Evolutionary conservation across 2,329 filamentous ascomycete species (phyloP).

Genomic region (Trichoderma atroviride): DNA sequence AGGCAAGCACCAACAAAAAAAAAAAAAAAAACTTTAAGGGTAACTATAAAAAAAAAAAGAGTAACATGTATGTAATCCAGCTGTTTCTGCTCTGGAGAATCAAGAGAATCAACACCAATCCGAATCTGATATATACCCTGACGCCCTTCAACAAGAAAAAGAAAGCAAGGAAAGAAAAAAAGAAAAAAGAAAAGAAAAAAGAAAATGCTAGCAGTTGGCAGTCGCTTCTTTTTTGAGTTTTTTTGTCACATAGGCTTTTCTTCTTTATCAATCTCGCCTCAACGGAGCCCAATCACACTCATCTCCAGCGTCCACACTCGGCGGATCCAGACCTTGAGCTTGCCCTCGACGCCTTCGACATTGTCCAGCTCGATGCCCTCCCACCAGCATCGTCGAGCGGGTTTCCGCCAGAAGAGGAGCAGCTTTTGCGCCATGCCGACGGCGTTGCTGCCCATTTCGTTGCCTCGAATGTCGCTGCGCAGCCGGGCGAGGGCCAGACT

Average conservation of each 20-base stretch:
- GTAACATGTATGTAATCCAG: constrained; percentile 19
- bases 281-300: constrained; percentile 86
- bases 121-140: constrained; percentile 27
- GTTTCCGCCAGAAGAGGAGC: constrained; percentile 96
- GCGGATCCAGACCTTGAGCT: constrained; percentile 96
- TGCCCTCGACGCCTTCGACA: constrained; percentile 87
- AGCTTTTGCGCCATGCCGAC: constrained; percentile 99
- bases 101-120: constrained; percentile 21
- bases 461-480: constrained; percentile 87
- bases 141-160: constrained; percentile 24
- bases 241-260: not conserved
- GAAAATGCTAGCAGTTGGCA: constrained; percentile 12
- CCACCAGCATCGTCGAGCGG: constrained; percentile 97
- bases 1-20: not conserved
- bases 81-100: constrained; percentile 18
- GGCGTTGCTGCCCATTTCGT: constrained; percentile 72
- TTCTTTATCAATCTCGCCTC: constrained; percentile 27
- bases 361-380: constrained; percentile 90
- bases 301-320: constrained; percentile 99
- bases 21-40: not conserved
- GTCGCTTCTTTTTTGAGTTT: not conserved
- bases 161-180: not conserved
- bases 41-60: constrained; percentile 24
- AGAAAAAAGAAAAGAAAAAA: not conserved
- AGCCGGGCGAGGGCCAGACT: constrained; percentile 90